A percentile compares a stretch with the other conserved stretches of the same genome.
Conservation (phyloP, 2,329 filamentous ascomycete species). For the Colletotrichum sp. region DNA sequence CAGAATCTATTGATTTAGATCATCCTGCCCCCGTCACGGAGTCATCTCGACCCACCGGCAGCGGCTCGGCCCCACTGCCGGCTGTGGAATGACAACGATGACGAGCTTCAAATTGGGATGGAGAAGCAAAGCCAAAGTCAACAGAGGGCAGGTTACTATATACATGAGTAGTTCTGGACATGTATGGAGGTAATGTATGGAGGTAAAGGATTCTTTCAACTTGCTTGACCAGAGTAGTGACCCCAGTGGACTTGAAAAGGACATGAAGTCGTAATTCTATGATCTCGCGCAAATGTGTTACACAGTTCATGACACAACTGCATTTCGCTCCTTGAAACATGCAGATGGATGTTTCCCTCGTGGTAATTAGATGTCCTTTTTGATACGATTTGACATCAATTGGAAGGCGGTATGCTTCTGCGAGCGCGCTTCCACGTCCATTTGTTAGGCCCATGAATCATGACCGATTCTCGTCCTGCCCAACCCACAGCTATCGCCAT, state of each 20-base stretch:
- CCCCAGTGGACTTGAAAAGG: neutral
- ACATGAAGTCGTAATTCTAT: neutral
- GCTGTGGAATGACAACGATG: neutral
- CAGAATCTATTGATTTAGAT: neutral
- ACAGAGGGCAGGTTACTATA: accelerated
- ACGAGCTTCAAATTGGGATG: neutral
- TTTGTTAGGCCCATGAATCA: too few species aligned
- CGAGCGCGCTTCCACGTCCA: neutral
- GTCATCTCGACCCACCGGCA: neutral
- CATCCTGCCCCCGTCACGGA: neutral
- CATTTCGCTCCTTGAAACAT: too few species aligned
- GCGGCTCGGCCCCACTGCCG: neutral
- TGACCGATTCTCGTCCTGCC: neutral
- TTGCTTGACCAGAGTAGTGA: neutral
- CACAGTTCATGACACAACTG: neutral
- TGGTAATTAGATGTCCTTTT: neutral
- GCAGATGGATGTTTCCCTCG: too few species aligned
- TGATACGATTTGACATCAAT: neutral
- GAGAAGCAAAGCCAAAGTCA: neutral
- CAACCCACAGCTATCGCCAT: neutral
- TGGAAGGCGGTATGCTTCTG: neutral
- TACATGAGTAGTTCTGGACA: accelerated
- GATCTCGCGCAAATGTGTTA: neutral
- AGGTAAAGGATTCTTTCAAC: accelerated
- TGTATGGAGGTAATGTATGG: accelerated